These are phyloP conservation scores for Pseudevernia furfuracea DNA, from an alignment of 495 filamentous ascomycete genomes.

Conservation along the genomic window DNA sequence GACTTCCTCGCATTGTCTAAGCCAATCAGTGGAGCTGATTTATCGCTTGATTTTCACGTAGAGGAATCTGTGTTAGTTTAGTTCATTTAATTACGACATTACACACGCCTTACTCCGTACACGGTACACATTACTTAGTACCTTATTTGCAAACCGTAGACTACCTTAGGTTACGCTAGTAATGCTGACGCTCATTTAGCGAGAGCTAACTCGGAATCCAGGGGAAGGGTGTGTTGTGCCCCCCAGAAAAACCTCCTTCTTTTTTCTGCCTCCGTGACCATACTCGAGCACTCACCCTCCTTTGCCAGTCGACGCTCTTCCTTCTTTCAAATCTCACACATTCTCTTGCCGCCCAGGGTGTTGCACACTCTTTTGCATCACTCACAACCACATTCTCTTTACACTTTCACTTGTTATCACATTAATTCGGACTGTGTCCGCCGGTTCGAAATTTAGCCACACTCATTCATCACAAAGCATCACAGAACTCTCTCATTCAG, in stretches of 20 bases:
- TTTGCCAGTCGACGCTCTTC: constrained; percentile 37
- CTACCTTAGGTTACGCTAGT: neutral
- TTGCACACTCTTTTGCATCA: constrained; percentile 31
- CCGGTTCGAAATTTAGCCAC: constrained; percentile 12
- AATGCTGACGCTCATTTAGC: neutral
- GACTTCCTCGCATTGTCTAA: neutral
- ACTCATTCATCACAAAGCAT: constrained; percentile 19
- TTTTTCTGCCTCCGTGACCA: constrained; percentile 32
- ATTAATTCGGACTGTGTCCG: constrained; percentile 24
- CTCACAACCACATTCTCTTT: constrained; percentile 31
- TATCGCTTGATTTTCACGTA: neutral
- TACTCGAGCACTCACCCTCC: constrained; percentile 33
- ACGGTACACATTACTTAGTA: too few species aligned
- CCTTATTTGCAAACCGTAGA: too few species aligned
- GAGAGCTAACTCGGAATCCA: neutral
- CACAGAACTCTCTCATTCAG: constrained; percentile 23
- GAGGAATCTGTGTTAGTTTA: too few species aligned
- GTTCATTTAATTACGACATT: too few species aligned
- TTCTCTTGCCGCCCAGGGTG: constrained; percentile 30
- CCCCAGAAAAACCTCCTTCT: constrained; percentile 21
- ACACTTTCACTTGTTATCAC: constrained; percentile 11
- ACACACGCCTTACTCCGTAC: too few species aligned
- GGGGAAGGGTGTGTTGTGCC: neutral
- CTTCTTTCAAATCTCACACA: constrained; percentile 32
- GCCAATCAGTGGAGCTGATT: neutral